Base-by-base conservation (phyloP, 163 green algal species). In the Volvox carteri region DNA sequence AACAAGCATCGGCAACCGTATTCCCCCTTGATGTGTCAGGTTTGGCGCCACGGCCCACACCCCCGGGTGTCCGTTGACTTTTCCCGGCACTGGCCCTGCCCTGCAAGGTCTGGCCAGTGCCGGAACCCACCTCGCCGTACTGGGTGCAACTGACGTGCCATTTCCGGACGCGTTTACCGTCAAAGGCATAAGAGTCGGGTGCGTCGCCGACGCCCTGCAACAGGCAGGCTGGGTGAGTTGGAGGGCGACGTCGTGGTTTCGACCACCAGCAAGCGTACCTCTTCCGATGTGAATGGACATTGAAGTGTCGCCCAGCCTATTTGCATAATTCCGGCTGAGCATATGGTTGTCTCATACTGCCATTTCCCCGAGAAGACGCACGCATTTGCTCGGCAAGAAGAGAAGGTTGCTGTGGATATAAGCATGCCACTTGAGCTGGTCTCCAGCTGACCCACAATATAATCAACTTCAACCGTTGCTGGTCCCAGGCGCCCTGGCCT, bases 311-410 rank as follows among this genome's bases (percentile, higher is more conserved):
- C 96, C 96, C 95, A 97, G 6, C 95, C 95, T 58, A 97, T 90
- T 92, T 98, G 96, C 91, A 96, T 93, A 79, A 98, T 98, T 50
- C 95, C 95, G 5, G 87, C 50, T 0, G 93, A 97, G 2, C 93
- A 92, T 76, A 99, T 87, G 11, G 93, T 96, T 12, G 93, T 95
- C 91, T 99, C 97, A 89, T 98, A 99, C 95, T 96, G 95, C 97
- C 97, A 99, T 42, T 93, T 91, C 6, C 97, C 97, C 21, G 90
- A 85, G 84, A 93, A 95, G 5, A 98, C 96, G 76, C 93, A 97
- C 5, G 75, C 85, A 58, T 93, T 98, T 48, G 95, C 95, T 16
- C 95, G 88, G 39, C 92, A 94, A 74, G 87, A 95, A 84, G 83
- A 95, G 91, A 99, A 99, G 89, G 96, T 98, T 74, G 85, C 93